Evolutionary conservation across 176 grass and related monocot species (phyloP).

Genomic region (Aegilops longissima): DNA sequence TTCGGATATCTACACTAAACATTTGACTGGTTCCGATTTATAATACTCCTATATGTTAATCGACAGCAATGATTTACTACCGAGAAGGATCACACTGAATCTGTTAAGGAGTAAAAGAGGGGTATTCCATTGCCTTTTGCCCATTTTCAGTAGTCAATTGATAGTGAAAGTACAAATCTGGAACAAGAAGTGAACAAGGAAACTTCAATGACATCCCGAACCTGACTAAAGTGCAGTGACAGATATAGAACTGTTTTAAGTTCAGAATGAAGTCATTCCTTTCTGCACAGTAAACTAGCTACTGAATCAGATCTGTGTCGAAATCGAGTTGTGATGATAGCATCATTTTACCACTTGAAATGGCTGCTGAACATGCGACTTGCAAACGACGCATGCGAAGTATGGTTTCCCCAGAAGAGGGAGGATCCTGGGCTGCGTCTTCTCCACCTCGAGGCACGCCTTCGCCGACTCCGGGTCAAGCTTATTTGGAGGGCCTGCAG

Average conservation of each 20-base stretch:
- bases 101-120: too few species aligned
- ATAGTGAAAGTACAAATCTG: not conserved
- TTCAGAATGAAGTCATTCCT: not conserved
- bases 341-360: constrained; percentile 51
- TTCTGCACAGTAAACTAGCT: not conserved
- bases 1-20: too few species aligned
- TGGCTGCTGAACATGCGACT: constrained; percentile 15
- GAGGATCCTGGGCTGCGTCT: not conserved
- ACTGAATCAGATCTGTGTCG: not conserved
- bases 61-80: too few species aligned
- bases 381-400: constrained; percentile 46
- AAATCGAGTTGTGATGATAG: not conserved
- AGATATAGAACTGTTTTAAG: not conserved
- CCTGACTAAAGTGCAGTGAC: not conserved
- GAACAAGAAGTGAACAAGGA: not conserved
- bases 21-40: too few species aligned
- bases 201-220: not conserved
- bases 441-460: not conserved
- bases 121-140: too few species aligned
- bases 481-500: not conserved
- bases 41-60: too few species aligned
- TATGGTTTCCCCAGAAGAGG: constrained; percentile 41
- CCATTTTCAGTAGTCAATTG: too few species aligned
- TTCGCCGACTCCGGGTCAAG: not conserved
- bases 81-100: too few species aligned